Evolutionary conservation across 83 land plant species (phyloP), one percentile per base, ranked within the genome.

Genomic region (Diphasiastrum complanatum): DNA sequence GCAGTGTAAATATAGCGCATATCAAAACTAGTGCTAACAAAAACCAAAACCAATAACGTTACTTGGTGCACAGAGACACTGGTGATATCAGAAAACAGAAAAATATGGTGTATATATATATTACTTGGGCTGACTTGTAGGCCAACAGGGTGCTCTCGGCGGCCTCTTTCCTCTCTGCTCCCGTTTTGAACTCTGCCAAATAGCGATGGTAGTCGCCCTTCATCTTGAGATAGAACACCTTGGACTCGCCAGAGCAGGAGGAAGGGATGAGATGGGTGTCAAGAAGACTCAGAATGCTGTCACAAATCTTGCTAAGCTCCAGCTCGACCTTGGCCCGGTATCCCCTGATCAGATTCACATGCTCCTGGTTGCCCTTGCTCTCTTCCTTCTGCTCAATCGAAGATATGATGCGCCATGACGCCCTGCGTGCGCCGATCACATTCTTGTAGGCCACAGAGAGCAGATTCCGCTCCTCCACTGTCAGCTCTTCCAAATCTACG

Each of bases 221-320:
- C 45, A 41, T 41, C 45, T 41, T 41, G n/a, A 41, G 45, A 18
- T 41, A 41, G 18, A 41, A 41, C 45, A 41, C 45, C 45, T 41
- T 41, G 0, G 45, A 14, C 45, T 41, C 45, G 45, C n/a, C 45
- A 41, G 45, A 14, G 18, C n/a, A 14, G 12, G 45, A 14, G 18
- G 45, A 41, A 14, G 45, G 45, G 18, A 41, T 41, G 18, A 41
- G 45, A 18, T 41, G 18, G 0, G 45, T 18, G 1, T 41, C 45
- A 41, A 41, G 45, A 41, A 41, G 45, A 18, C 45, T 41, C n/a
- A 41, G 18, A 18, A 41, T 41, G 18, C 45, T 18, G 12, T 41
- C n/a, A 41, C 45, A 41, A 14, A 41, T 41, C n/a, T 41, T 41
- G 45, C 45, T 41, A 14, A 41, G 45, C 45, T 41, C 45, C 12